These are phyloP conservation scores for Sequoia sempervirens DNA, from an alignment of 75 land plant genomes.

Conservation along the genomic window DNA sequence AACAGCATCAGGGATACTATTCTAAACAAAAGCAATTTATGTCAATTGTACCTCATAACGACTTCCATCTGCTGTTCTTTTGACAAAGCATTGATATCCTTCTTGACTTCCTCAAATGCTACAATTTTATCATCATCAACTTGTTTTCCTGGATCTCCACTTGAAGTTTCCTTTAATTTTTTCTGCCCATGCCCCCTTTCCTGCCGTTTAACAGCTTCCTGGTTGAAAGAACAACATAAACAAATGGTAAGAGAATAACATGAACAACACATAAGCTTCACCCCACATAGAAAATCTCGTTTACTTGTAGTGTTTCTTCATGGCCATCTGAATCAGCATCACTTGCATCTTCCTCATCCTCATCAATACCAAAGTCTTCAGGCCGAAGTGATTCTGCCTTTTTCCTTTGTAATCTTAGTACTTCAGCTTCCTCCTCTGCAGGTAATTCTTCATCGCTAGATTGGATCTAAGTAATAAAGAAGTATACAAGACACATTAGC, in stretches of 20 bases:
- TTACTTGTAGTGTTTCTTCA: constrained; percentile 64
- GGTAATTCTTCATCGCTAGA: constrained; percentile 84
- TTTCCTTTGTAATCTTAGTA: constrained; percentile 48
- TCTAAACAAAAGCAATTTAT: neutral
- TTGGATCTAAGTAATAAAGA: constrained; percentile 34
- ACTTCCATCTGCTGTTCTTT: constrained; percentile 87
- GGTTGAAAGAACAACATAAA: neutral
- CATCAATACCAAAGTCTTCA: constrained; percentile 66
- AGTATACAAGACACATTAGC: neutral
- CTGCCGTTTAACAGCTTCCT: constrained; percentile 20
- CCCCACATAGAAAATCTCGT: neutral
- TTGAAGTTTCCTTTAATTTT: neutral
- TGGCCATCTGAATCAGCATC: constrained; percentile 24
- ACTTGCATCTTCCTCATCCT: constrained; percentile 49
- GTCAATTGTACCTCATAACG: constrained; percentile 51
- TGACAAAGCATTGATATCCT: constrained; percentile 66
- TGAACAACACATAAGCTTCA: neutral
- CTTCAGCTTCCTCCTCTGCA: constrained; percentile 73
- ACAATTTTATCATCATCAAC: constrained; percentile 19
- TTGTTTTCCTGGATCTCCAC: constrained; percentile 6
- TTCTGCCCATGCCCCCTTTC: neutral
- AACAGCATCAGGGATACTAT: neutral
- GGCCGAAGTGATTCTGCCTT: constrained; percentile 51
- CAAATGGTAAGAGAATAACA: neutral
- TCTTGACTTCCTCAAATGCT: constrained; percentile 51